These are phyloP conservation scores for Eleusine coracana DNA, from an alignment of 176 grass and related monocot genomes.

Conservation along the genomic window DNA sequence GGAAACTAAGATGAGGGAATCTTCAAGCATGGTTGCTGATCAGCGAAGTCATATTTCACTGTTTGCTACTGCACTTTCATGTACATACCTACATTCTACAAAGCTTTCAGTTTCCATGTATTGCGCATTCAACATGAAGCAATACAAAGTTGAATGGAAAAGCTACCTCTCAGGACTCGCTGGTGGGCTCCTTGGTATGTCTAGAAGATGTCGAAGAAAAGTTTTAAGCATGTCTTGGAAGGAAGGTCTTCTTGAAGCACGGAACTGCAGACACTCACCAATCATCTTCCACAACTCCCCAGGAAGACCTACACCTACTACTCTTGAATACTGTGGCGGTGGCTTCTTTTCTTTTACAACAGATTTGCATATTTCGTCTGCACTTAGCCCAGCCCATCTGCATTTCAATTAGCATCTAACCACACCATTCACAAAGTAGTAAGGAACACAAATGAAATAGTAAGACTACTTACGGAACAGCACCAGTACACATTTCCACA, in stretches of 20 bases:
- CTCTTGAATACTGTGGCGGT: slow-evolving; percentile 95
- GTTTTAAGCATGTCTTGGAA: slow-evolving; percentile 96
- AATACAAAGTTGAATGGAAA: slow-evolving; percentile 32
- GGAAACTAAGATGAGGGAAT: slow-evolving; percentile 26
- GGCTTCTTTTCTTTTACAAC: slow-evolving; percentile 86
- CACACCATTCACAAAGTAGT: slow-evolving; percentile 41
- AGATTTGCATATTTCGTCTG: slow-evolving; percentile 82
- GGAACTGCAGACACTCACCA: slow-evolving; percentile 91
- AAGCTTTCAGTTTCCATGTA: slow-evolving; percentile 32
- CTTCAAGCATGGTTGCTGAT: neutral
- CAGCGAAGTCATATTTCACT: slow-evolving; percentile 15
- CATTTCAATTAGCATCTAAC: slow-evolving; percentile 61
- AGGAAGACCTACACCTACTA: slow-evolving; percentile 97
- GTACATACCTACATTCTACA: slow-evolving; percentile 30
- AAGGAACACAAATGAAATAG: slow-evolving; percentile 53
- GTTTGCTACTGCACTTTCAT: slow-evolving; percentile 17
- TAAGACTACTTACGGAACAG: slow-evolving; percentile 90
- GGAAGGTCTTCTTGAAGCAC: slow-evolving; percentile 79
- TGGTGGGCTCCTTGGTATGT: slow-evolving; percentile 89
- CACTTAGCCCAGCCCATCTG: slow-evolving; percentile 96
- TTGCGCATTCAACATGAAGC: slow-evolving; percentile 25
- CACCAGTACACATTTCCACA: slow-evolving; percentile 99
- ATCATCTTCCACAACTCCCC: slow-evolving; percentile 99
- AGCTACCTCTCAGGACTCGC: slow-evolving; percentile 91
- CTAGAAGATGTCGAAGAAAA: slow-evolving; percentile 93